Percentiles rank a stretch among this genome's conserved stretches.
phyloP scores from a whole-genome alignment of 345 rosid species.

The Eucalyptus cloeziana region DNA sequence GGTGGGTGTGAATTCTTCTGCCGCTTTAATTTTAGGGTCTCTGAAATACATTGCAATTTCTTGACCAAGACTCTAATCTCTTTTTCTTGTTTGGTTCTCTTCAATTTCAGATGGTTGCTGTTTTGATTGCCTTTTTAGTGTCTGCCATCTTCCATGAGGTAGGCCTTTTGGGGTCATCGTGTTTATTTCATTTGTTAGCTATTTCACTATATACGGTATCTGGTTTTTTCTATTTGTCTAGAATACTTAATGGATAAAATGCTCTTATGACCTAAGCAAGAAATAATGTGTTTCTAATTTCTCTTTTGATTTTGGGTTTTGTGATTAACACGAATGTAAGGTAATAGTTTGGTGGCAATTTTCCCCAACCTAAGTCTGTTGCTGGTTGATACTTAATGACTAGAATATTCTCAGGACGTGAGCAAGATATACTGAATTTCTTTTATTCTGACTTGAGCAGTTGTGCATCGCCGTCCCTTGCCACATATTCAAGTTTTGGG shows the following conservation, averaged over 20 bases:
- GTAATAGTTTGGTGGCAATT: neutral
- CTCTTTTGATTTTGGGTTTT: neutral
- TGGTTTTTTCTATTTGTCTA: neutral
- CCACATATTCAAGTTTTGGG: constrained; percentile 90
- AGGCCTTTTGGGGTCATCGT: neutral
- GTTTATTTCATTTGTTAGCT: neutral
- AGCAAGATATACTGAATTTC: neutral
- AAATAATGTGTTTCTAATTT: neutral
- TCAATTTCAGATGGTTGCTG: constrained; percentile 49
- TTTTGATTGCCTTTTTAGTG: constrained; percentile 64
- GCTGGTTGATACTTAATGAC: neutral
- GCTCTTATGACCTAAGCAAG: neutral
- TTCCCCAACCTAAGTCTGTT: neutral
- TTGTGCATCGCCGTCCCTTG: constrained; percentile 95
- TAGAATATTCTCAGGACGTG: neutral
- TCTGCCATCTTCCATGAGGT: constrained; percentile 99
- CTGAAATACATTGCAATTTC: neutral
- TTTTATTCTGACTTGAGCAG: constrained; percentile 18
- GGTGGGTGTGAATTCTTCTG: neutral
- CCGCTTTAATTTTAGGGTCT: neutral
- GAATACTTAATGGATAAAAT: neutral
- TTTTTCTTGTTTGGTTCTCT: neutral
- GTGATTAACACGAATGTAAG: neutral
- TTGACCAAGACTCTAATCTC: neutral
- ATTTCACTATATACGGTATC: neutral